Conservation (phyloP, 331 rosid genomes). For the Quercus tomentella region DNA sequence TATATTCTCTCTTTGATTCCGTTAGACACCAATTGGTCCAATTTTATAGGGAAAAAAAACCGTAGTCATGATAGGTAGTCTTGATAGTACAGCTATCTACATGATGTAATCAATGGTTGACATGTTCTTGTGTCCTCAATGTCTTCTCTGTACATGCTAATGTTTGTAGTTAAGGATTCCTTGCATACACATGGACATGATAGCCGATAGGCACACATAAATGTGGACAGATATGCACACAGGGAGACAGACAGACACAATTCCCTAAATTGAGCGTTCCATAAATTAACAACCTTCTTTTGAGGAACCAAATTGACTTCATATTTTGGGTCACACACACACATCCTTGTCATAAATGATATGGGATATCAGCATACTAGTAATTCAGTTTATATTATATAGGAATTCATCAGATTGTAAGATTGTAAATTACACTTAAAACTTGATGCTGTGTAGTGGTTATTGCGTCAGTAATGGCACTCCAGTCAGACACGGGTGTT, state of each 20-base stretch:
- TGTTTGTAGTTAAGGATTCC: background rate
- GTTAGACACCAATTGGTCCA: background rate
- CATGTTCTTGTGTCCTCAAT: background rate
- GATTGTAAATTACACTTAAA: background rate
- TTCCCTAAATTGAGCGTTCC: background rate
- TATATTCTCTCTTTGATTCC: background rate
- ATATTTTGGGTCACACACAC: background rate
- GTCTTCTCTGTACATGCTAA: background rate
- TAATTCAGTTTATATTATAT: no score
- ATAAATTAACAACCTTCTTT: background rate
- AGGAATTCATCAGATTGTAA: background rate
- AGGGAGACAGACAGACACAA: background rate
- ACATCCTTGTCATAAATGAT: background rate
- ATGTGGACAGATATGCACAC: background rate
- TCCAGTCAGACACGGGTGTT: no score
- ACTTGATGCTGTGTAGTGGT: no score
- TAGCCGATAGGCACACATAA: background rate
- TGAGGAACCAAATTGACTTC: background rate
- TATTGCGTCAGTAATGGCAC: no score
- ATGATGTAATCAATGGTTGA: background rate
- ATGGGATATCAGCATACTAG: background rate
- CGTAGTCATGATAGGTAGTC: no score
- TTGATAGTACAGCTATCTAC: no score
- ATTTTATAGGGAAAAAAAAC: background rate
- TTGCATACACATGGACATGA: background rate